Percentiles rank a stretch among this genome's conserved stretches.
Evolutionary conservation across 306 rosid species (phyloP).

Genomic region (Dalbergia cochinchinensis): DNA sequence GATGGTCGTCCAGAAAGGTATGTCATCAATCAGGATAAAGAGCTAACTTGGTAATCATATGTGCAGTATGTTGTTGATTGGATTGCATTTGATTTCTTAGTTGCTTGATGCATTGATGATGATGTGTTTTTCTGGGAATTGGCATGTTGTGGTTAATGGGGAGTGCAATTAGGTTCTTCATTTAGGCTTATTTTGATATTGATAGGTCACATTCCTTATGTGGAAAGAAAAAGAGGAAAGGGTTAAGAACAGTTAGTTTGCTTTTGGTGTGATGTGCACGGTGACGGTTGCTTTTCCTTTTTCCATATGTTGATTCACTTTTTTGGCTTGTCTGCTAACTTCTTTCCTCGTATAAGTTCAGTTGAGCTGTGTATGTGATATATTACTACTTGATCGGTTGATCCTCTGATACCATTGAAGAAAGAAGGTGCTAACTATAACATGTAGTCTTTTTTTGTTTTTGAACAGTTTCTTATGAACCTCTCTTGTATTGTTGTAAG

Average conservation of each 20-base stretch:
- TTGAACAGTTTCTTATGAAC: not conserved
- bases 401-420: not conserved
- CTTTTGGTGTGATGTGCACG: not conserved
- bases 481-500: not conserved
- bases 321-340: slow-evolving; percentile 27
- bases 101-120: not conserved
- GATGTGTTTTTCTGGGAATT: not conserved
- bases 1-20: slow-evolving; percentile 70
- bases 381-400: not conserved
- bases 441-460: not conserved
- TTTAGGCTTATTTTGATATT: slow-evolving; percentile 27
- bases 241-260: slow-evolving; percentile 3
- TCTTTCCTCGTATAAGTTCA: not conserved
- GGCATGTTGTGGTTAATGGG: not conserved
- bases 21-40: slow-evolving; percentile 32
- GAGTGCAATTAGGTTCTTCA: not conserved
- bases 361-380: not conserved
- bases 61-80: slow-evolving; percentile 2
- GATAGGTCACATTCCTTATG: not conserved
- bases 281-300: slow-evolving; percentile 4
- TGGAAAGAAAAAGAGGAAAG: not conserved
- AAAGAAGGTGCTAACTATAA: not conserved
- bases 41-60: not conserved
- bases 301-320: slow-evolving; percentile 11
- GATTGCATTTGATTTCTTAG: slow-evolving; percentile 9